phyloP scores from a whole-genome alignment of 495 filamentous ascomycete species.

The Trichoderma reesei region DNA sequence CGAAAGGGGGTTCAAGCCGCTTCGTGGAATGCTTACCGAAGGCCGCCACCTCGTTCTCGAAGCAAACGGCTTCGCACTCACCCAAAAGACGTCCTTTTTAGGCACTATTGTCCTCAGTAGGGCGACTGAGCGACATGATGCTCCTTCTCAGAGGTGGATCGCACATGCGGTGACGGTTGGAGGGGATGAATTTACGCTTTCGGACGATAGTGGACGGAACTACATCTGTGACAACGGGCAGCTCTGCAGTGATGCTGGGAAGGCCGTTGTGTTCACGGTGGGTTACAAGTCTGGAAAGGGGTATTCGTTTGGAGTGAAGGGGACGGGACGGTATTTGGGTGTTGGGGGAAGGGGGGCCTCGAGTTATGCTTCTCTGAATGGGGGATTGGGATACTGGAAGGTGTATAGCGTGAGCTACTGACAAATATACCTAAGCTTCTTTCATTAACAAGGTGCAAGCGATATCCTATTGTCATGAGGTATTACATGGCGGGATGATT shows the following conservation, averaged over 20 bases:
- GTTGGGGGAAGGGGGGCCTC: neutral
- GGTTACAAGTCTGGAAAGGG: neutral
- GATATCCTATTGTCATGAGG: too few relatives aligned
- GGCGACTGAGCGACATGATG: slow-evolving; percentile 28
- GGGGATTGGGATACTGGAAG: neutral
- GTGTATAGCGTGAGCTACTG: neutral
- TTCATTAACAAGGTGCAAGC: too few relatives aligned
- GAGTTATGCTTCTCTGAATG: neutral
- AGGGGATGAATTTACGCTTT: slow-evolving; percentile 16
- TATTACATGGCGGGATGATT: too few relatives aligned
- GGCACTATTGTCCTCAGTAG: slow-evolving; percentile 29
- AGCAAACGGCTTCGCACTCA: slow-evolving; percentile 65
- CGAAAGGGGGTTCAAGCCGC: slow-evolving; percentile 43
- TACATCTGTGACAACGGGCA: neutral
- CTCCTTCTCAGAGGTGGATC: slow-evolving; percentile 40
- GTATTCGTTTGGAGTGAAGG: neutral
- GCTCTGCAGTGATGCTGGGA: neutral
- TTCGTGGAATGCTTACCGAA: slow-evolving; percentile 44
- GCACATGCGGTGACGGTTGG: slow-evolving; percentile 33
- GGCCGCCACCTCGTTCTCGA: slow-evolving; percentile 66
- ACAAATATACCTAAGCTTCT: neutral
- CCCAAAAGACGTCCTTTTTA: slow-evolving; percentile 76
- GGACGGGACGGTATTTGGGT: neutral
- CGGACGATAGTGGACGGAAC: neutral
- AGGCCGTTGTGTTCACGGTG: neutral